A percentile compares a stretch with the other conserved stretches of the same genome.
Conservation (phyloP, 495 filamentous ascomycete genomes). For the Aspergillus incahuasiensis region DNA sequence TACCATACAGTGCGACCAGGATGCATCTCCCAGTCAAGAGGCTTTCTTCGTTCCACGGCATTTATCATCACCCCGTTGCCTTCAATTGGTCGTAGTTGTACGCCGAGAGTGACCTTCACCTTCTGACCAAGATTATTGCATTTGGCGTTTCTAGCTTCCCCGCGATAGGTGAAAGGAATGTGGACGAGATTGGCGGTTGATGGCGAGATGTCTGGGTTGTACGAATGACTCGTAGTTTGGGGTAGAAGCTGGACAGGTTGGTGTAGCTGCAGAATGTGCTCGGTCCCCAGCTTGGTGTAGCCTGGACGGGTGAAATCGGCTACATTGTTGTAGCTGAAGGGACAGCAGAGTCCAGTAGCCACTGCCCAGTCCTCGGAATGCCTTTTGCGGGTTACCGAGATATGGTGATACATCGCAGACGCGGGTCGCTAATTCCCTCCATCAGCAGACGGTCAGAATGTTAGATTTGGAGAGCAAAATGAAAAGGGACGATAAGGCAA, state of each 20-base stretch:
- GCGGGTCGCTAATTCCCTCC: too few relatives aligned
- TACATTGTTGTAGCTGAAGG: too few relatives aligned
- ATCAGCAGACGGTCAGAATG: too few relatives aligned
- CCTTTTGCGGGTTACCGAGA: too few relatives aligned
- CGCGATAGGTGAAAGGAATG: background rate
- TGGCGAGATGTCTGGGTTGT: background rate
- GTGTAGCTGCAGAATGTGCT: background rate
- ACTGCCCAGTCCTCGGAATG: too few relatives aligned
- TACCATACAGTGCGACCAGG: background rate
- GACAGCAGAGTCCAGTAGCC: too few relatives aligned
- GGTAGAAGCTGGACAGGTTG: background rate
- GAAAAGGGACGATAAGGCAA: background rate
- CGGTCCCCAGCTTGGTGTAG: too few relatives aligned
- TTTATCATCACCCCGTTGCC: background rate
- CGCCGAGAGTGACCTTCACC: background rate
- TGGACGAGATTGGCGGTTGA: background rate
- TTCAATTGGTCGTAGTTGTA: background rate
- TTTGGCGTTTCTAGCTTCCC: background rate
- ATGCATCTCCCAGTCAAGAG: background rate
- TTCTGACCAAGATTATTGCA: too few relatives aligned
- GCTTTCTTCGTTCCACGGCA: background rate
- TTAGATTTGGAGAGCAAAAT: background rate
- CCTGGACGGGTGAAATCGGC: too few relatives aligned
- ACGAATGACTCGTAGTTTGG: background rate
- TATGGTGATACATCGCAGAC: too few relatives aligned